These are phyloP conservation scores for Liriodendron chinense DNA, from an alignment of 164 flowering plant genomes.

Conservation along the genomic window DNA sequence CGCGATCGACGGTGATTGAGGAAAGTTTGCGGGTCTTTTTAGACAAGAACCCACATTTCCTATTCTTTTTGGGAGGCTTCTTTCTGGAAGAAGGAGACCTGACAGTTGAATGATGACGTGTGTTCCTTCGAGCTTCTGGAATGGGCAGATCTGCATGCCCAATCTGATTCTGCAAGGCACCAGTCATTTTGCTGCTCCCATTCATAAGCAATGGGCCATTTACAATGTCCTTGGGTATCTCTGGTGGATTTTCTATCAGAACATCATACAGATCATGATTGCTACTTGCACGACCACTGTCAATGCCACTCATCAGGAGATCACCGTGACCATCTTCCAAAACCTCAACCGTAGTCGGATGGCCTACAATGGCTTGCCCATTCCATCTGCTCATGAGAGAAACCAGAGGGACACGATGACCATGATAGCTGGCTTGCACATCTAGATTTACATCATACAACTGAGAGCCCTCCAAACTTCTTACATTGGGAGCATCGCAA, in stretches of 20 bases:
- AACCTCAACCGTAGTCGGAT: slow-evolving; percentile 64
- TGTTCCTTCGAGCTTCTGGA: slow-evolving; percentile 12
- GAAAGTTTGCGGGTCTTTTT: slow-evolving; percentile 77
- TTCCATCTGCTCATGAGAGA: slow-evolving; percentile 83
- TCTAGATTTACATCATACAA: slow-evolving; percentile 62
- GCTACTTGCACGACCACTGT: slow-evolving; percentile 15
- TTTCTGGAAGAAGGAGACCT: slow-evolving; percentile 19
- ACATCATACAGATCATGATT: slow-evolving; percentile 14
- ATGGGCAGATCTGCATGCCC: slow-evolving; percentile 8
- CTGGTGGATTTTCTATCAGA: slow-evolving; percentile 15
- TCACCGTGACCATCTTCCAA: slow-evolving; percentile 54
- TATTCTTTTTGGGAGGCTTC: slow-evolving; percentile 31
- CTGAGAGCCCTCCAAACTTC: slow-evolving; percentile 7
- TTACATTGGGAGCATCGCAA: slow-evolving; percentile 17
- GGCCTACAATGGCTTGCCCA: slow-evolving; percentile 78
- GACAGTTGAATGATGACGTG: slow-evolving; percentile 14
- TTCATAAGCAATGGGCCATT: neutral
- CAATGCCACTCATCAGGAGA: slow-evolving; percentile 18
- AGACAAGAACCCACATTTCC: slow-evolving; percentile 37
- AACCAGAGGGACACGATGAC: slow-evolving; percentile 68
- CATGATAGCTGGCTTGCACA: slow-evolving; percentile 51
- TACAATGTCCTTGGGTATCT: neutral
- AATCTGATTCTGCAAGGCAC: slow-evolving; percentile 10
- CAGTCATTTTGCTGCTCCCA: neutral
- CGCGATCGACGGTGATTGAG: slow-evolving; percentile 42